phyloP scores from a whole-genome alignment of 805 yeast species.

The Pichia sporocuriosa region DNA sequence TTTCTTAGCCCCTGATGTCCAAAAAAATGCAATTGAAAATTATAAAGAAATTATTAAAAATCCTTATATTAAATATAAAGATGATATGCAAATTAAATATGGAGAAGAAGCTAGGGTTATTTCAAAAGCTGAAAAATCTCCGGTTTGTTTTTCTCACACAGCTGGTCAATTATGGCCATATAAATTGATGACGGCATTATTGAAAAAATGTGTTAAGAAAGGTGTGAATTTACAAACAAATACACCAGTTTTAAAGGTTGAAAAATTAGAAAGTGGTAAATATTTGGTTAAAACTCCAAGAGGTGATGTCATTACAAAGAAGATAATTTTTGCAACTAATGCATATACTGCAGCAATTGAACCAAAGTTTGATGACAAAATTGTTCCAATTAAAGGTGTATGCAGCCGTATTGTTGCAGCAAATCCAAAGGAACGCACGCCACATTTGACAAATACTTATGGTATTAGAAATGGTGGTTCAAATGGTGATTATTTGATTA shows the following conservation, averaged over 20 bases:
- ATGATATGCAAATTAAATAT: slow-evolving; percentile 26
- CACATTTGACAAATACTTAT: slow-evolving; percentile 33
- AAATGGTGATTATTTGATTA: slow-evolving; percentile 31
- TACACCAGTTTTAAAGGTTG: slow-evolving; percentile 32
- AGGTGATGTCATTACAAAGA: slow-evolving; percentile 24
- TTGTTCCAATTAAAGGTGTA: slow-evolving; percentile 32
- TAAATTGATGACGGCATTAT: slow-evolving; percentile 31
- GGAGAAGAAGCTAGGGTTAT: slow-evolving; percentile 29
- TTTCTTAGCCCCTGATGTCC: slow-evolving; percentile 16
- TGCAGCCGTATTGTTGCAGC: slow-evolving; percentile 25
- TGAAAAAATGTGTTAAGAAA: slow-evolving; percentile 25
- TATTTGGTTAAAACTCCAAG: slow-evolving; percentile 30
- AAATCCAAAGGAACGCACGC: slow-evolving; percentile 19
- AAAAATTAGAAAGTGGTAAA: slow-evolving; percentile 20
- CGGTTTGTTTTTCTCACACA: slow-evolving; percentile 32
- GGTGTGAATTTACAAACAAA: slow-evolving; percentile 38
- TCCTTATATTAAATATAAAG: slow-evolving; percentile 16
- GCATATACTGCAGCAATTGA: slow-evolving; percentile 28
- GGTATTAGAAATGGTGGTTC: slow-evolving; percentile 23
- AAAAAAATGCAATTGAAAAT: slow-evolving; percentile 21
- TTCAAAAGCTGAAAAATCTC: slow-evolving; percentile 26
- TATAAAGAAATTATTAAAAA: slow-evolving; percentile 15
- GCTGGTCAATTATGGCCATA: slow-evolving; percentile 43
- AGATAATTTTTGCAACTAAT: slow-evolving; percentile 35
- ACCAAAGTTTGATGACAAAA: slow-evolving; percentile 24